Conservation (phyloP, 257 asterid species). For the Prunella vulgaris region DNA sequence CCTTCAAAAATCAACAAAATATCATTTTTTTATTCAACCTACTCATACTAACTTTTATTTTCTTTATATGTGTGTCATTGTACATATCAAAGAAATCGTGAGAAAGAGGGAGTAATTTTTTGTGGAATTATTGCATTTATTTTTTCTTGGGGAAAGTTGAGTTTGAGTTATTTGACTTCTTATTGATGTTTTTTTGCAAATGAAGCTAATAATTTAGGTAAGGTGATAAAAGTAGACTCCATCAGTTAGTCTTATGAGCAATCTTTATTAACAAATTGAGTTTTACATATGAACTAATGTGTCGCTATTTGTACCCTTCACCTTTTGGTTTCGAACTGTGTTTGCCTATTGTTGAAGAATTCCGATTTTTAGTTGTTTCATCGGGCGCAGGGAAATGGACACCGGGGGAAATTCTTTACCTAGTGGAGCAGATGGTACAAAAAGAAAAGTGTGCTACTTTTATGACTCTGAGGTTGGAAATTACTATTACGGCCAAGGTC, state of each 20-base stretch:
- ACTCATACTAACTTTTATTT: no score
- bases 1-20: no score
- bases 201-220: neutral
- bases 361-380: neutral
- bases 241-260: neutral
- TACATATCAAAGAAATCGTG: no score
- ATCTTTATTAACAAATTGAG: neutral
- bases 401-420: slow-evolving; percentile 38
- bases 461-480: slow-evolving; percentile 42
- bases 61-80: no score
- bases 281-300: neutral
- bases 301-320: neutral
- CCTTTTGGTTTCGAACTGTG: slow-evolving; percentile 9
- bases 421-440: slow-evolving; percentile 30
- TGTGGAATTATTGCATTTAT: neutral
- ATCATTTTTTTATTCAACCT: no score
- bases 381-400: slow-evolving; percentile 25
- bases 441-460: slow-evolving; percentile 43
- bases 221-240: neutral
- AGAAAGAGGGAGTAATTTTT: no score
- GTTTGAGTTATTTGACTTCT: neutral
- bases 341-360: neutral
- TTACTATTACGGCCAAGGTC: slow-evolving; percentile 40
- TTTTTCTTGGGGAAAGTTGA: no score
- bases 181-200: neutral